These are phyloP conservation scores for Amphicarpaea edgeworthii DNA, from an alignment of 306 rosid genomes.

Conservation along the genomic window DNA sequence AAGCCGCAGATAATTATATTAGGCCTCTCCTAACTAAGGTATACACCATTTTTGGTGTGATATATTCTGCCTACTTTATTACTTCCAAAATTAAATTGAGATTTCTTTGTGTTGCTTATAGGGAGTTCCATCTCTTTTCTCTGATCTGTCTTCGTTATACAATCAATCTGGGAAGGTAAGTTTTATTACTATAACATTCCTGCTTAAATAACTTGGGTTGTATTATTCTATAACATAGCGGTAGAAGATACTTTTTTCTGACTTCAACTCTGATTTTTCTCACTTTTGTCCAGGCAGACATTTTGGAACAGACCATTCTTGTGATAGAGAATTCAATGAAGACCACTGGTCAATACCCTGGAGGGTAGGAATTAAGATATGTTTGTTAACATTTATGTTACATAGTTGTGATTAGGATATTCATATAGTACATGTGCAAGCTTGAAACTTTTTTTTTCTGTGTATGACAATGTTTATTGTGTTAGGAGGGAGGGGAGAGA, in stretches of 20 bases:
- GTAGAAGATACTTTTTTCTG: conserved; percentile 32
- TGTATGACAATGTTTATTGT: background rate
- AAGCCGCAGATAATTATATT: conserved; percentile 83
- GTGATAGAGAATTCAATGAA: conserved; percentile 77
- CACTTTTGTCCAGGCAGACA: conserved; percentile 73
- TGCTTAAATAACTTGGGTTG: conserved; percentile 9
- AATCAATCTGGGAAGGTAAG: conserved; percentile 92
- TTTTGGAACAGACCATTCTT: conserved; percentile 81
- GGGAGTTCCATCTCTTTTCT: conserved; percentile 98
- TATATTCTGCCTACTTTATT: conserved; percentile 35
- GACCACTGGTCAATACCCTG: conserved; percentile 74
- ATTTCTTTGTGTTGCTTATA: conserved; percentile 54
- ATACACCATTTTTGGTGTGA: conserved; percentile 13
- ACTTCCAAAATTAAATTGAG: conserved; percentile 42
- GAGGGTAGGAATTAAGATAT: conserved; percentile 61
- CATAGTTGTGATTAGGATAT: conserved; percentile 27
- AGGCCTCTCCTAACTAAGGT: conserved; percentile 93
- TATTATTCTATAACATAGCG: conserved; percentile 14
- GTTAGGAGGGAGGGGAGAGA: background rate
- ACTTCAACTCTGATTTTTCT: conserved; percentile 32
- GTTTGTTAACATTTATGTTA: background rate
- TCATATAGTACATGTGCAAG: conserved; percentile 16
- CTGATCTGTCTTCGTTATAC: conserved; percentile 92
- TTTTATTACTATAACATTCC: conserved; percentile 45
- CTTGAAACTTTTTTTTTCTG: background rate